Evolutionary conservation across 768 basidiomycete genomes (phyloP).

Genomic region (Strobilomyces dryophilus): DNA sequence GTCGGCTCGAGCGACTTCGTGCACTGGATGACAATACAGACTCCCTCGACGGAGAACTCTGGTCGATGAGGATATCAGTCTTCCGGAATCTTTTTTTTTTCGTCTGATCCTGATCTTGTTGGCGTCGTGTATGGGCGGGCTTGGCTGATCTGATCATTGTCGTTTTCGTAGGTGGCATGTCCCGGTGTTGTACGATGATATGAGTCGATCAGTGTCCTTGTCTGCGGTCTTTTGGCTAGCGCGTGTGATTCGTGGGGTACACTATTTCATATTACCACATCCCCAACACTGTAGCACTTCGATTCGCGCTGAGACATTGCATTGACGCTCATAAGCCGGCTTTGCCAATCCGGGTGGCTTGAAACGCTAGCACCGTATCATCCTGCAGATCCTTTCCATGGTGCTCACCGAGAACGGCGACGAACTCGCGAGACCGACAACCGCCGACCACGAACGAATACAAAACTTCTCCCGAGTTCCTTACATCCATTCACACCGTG

Average conservation of each 20-base stretch:
- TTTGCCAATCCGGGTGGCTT: background rate
- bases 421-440: background rate
- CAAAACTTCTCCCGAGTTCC: slow-evolving; percentile 17
- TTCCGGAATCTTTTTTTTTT: slow-evolving; percentile 31
- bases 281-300: slow-evolving; percentile 1
- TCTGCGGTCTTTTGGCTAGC: background rate
- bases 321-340: too few relatives aligned
- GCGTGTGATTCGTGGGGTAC: slow-evolving; percentile 1
- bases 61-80: slow-evolving; percentile 54
- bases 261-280: too few relatives aligned
- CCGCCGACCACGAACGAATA: background rate
- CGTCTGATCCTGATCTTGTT: slow-evolving; percentile 61
- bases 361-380: too few relatives aligned
- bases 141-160: slow-evolving; percentile 8
- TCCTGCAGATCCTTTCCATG: slow-evolving; percentile 10
- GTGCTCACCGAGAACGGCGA: background rate
- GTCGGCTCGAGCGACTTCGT: slow-evolving; percentile 15
- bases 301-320: too few relatives aligned
- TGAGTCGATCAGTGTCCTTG: slow-evolving; percentile 4
- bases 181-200: slow-evolving; percentile 11
- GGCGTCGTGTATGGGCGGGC: background rate
- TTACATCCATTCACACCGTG: slow-evolving; percentile 44
- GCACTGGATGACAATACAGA: slow-evolving; percentile 77
- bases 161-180: slow-evolving; percentile 4
- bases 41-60: slow-evolving; percentile 86